Conservation (phyloP, 352 stramenopile species). For the Globisporangium abappressorium region DNA sequence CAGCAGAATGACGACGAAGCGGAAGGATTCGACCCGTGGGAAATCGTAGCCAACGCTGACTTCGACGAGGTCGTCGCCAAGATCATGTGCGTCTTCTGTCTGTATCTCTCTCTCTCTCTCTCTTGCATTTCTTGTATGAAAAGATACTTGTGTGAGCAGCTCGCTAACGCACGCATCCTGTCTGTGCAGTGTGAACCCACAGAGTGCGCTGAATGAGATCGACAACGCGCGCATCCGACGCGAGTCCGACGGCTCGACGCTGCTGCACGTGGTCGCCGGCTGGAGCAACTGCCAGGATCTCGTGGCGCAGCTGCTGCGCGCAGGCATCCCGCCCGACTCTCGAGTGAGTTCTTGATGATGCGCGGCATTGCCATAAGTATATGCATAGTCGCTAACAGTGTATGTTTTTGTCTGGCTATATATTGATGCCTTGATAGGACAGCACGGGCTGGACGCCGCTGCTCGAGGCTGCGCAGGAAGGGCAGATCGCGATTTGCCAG, state of each 20-base stretch:
- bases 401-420: no score
- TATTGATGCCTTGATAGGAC: constrained; percentile 17
- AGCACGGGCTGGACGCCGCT: constrained; percentile 53
- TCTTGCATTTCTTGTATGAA: not conserved
- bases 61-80: constrained; percentile 19
- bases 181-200: constrained; percentile 17
- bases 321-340: constrained; percentile 37
- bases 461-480: constrained; percentile 59
- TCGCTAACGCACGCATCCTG: not conserved
- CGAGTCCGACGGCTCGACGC: constrained; percentile 19
- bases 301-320: constrained; percentile 39
- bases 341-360: constrained; percentile 16
- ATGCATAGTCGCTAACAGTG: not conserved
- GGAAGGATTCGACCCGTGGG: not conserved
- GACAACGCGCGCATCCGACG: constrained; percentile 12
- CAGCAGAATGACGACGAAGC: not conserved
- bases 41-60: constrained; percentile 13
- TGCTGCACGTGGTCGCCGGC: constrained; percentile 20
- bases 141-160: not conserved
- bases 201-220: constrained; percentile 6
- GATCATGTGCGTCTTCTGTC: constrained; percentile 17
- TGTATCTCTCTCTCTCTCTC: not conserved
- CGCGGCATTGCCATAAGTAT: not conserved
- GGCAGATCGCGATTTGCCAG: constrained; percentile 43
- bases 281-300: constrained; percentile 27